Percentiles rank a stretch among this genome's conserved stretches.
These are phyloP conservation scores for Nemophila menziesii DNA, from an alignment of 257 asterid species.

Conservation along the genomic window DNA sequence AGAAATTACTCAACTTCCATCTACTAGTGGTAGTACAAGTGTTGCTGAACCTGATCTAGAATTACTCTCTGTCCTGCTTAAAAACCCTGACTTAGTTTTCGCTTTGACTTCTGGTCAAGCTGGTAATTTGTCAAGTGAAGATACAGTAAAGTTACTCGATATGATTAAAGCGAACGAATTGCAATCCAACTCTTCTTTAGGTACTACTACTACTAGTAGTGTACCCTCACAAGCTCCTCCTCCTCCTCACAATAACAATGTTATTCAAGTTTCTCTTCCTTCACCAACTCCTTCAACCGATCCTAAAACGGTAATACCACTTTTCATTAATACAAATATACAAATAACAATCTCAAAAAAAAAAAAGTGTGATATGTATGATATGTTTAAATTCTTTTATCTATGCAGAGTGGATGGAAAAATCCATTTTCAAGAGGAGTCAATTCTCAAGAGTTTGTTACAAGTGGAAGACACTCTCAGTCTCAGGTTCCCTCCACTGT, in stretches of 20 bases:
- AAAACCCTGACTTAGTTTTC: slow-evolving; percentile 77
- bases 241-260: too few species aligned
- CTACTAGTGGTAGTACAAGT: slow-evolving; percentile 21
- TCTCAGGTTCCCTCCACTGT: slow-evolving; percentile 17
- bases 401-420: slow-evolving; percentile 60
- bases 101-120: slow-evolving; percentile 85
- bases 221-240: slow-evolving; percentile 26
- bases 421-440: slow-evolving; percentile 70
- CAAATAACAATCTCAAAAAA: too few species aligned
- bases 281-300: slow-evolving; percentile 93
- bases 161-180: slow-evolving; percentile 58
- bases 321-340: too few species aligned
- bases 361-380: too few species aligned
- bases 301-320: slow-evolving; percentile 78
- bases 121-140: slow-evolving; percentile 50
- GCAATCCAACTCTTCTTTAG: too few species aligned
- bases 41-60: slow-evolving; percentile 73
- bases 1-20: slow-evolving; percentile 18
- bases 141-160: slow-evolving; percentile 72
- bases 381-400: slow-evolving; percentile 6
- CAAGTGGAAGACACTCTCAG: slow-evolving; percentile 10
- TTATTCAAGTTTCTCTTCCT: slow-evolving; percentile 86
- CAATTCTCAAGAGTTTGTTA: slow-evolving; percentile 14
- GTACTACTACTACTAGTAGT: slow-evolving; percentile 33
- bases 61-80: slow-evolving; percentile 73